Evolutionary conservation across 768 basidiomycete genomes (phyloP).

Genomic region (Russula abietina): DNA sequence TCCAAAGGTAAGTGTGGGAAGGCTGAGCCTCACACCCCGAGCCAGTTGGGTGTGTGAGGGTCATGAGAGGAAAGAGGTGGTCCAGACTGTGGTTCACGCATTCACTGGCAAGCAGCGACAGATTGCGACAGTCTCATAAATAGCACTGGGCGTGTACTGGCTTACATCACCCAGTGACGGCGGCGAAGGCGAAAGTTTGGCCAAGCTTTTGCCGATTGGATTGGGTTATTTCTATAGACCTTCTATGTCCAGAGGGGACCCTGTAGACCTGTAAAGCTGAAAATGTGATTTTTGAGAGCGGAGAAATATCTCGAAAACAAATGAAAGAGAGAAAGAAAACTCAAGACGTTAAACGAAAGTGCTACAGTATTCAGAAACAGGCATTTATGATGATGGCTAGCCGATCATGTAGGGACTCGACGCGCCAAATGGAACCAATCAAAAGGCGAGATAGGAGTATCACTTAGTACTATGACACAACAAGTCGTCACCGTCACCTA

Average conservation of each 20-base stretch:
- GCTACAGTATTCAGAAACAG: slow-evolving; percentile 11
- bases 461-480: too few relatives aligned
- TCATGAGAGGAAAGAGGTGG: too few relatives aligned
- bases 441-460: not conserved
- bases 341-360: not conserved
- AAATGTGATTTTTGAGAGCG: not conserved
- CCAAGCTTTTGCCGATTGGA: too few relatives aligned
- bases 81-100: too few relatives aligned
- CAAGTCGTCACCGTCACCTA: slow-evolving; percentile 28
- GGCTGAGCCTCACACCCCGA: too few relatives aligned
- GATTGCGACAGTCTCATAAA: too few relatives aligned
- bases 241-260: slow-evolving; percentile 1
- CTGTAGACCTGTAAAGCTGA: not conserved
- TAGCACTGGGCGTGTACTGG: too few relatives aligned
- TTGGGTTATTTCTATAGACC: not conserved
- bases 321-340: not conserved
- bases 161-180: too few relatives aligned
- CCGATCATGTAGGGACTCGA: not conserved
- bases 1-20: too few relatives aligned
- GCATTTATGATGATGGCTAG: slow-evolving; percentile 14
- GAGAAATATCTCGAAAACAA: not conserved
- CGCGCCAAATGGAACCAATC: not conserved
- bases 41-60: too few relatives aligned
- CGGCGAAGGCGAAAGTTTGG: too few relatives aligned
- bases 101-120: too few relatives aligned